Percentiles rank a stretch among this genome's conserved stretches.
Conservation (phyloP, 164 flowering plant species). For the Chimonanthus praecox region DNA sequence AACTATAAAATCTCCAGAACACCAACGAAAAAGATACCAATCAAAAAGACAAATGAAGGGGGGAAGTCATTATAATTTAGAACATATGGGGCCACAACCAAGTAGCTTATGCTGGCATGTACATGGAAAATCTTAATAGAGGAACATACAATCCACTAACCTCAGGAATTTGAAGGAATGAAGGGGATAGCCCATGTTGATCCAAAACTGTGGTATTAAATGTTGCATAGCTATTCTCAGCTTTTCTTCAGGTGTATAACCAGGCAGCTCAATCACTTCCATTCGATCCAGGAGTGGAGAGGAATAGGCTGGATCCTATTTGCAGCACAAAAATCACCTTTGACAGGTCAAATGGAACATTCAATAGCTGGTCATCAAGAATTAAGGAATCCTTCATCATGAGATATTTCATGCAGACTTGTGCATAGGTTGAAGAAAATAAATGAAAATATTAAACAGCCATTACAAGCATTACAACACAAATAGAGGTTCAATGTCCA, state of each 20-base stretch:
- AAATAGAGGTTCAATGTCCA: neutral
- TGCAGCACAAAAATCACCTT: conserved; percentile 97
- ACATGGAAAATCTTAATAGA: neutral
- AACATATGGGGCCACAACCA: neutral
- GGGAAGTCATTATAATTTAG: too few species aligned
- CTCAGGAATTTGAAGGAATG: conserved; percentile 86
- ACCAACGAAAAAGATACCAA: too few species aligned
- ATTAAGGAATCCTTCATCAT: conserved; percentile 41
- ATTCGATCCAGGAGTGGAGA: conserved; percentile 87
- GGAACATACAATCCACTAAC: conserved; percentile 27
- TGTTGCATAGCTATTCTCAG: conserved; percentile 83
- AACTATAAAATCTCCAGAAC: too few species aligned
- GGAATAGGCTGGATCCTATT: conserved; percentile 92
- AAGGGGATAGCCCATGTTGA: conserved; percentile 87
- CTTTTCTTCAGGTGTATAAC: conserved; percentile 97
- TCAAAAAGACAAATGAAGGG: neutral
- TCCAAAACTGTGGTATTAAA: conserved; percentile 94
- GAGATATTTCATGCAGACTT: neutral
- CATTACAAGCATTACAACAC: neutral
- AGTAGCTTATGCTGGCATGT: neutral
- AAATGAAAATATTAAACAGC: neutral
- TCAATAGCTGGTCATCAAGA: conserved; percentile 66
- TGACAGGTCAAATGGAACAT: conserved; percentile 97
- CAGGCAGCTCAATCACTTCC: conserved; percentile 99
- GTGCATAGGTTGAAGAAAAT: neutral